A percentile compares a stretch with the other conserved stretches of the same genome.
These are phyloP conservation scores for Plantago elongata DNA, from an alignment of 257 asterid genomes.

Conservation along the genomic window DNA sequence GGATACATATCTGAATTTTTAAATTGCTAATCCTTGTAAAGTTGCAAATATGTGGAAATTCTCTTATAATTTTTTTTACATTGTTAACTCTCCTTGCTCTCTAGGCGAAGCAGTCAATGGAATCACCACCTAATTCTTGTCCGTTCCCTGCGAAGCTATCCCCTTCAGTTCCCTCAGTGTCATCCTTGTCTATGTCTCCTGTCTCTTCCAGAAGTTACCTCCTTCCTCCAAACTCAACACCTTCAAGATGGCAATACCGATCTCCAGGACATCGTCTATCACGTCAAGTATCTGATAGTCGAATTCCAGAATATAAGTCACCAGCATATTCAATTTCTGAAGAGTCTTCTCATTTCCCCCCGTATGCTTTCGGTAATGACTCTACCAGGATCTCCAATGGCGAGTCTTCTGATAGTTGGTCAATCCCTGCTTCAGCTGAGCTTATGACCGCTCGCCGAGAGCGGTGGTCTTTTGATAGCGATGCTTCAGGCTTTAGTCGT, in stretches of 20 bases:
- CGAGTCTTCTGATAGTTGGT: constrained; percentile 85
- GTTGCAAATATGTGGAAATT: no score
- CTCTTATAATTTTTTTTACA: not conserved
- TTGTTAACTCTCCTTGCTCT: constrained; percentile 1
- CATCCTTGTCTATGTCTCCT: constrained; percentile 63
- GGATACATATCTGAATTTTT: constrained; percentile 15
- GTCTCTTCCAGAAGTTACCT: constrained; percentile 56
- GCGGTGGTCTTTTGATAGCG: constrained; percentile 97
- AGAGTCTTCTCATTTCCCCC: constrained; percentile 51
- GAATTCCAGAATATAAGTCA: constrained; percentile 55
- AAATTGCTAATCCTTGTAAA: no score
- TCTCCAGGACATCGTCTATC: constrained; percentile 63
- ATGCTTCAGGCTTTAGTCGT: constrained; percentile 45
- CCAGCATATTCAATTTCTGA: constrained; percentile 74
- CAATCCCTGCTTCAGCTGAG: constrained; percentile 72
- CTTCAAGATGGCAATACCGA: constrained; percentile 63
- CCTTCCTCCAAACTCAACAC: constrained; percentile 63
- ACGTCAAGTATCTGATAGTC: constrained; percentile 74
- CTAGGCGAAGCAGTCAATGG: constrained; percentile 59
- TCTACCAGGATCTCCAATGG: constrained; percentile 68
- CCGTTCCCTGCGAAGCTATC: constrained; percentile 66
- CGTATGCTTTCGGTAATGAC: constrained; percentile 68
- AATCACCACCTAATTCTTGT: constrained; percentile 47
- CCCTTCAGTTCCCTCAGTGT: constrained; percentile 65
- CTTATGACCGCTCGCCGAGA: constrained; percentile 56